A percentile compares a stretch with the other conserved stretches of the same genome.
Conservation (phyloP, 2,329 filamentous ascomycete species). For the Teratosphaeria viscida region DNA sequence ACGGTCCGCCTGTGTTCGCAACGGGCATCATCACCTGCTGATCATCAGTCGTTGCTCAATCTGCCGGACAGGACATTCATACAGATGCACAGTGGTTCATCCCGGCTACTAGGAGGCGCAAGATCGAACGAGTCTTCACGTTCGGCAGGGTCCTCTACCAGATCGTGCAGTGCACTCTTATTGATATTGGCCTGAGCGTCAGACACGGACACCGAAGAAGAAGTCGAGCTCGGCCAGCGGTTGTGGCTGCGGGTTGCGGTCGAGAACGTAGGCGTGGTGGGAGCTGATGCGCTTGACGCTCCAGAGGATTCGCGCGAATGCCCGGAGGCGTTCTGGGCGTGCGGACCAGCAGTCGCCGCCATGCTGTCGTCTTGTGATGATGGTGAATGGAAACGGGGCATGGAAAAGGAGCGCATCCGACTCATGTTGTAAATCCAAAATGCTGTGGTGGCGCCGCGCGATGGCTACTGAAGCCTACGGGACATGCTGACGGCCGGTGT, state of each 20-base stretch:
- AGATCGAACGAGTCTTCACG: constrained; percentile 49
- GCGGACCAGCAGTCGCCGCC: constrained; percentile 1
- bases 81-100: constrained; percentile 59
- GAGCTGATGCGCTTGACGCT: constrained; percentile 56
- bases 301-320: constrained; percentile 28
- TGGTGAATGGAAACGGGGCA: constrained; percentile 10
- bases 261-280: constrained; percentile 61
- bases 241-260: constrained; percentile 43
- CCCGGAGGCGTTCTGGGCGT: constrained; percentile 9
- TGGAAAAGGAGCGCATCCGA: constrained; percentile 18
- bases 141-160: constrained; percentile 73
- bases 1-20: constrained; percentile 42
- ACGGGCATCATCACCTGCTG: constrained; percentile 47
- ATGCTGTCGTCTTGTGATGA: constrained; percentile 12
- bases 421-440: constrained; percentile 16
- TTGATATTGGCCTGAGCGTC: constrained; percentile 42
- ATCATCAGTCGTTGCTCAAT: neutral
- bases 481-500: constrained; percentile 13
- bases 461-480: constrained; percentile 8
- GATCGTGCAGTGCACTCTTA: constrained; percentile 58
- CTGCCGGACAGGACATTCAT: constrained; percentile 34
- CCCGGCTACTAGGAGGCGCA: constrained; percentile 13
- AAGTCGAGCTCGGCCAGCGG: constrained; percentile 63
- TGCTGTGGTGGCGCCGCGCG: neutral
- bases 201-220: constrained; percentile 59